Base-by-base conservation (phyloP, 2,329 filamentous ascomycete species). In the Conoideocrella luteorostrata region DNA sequence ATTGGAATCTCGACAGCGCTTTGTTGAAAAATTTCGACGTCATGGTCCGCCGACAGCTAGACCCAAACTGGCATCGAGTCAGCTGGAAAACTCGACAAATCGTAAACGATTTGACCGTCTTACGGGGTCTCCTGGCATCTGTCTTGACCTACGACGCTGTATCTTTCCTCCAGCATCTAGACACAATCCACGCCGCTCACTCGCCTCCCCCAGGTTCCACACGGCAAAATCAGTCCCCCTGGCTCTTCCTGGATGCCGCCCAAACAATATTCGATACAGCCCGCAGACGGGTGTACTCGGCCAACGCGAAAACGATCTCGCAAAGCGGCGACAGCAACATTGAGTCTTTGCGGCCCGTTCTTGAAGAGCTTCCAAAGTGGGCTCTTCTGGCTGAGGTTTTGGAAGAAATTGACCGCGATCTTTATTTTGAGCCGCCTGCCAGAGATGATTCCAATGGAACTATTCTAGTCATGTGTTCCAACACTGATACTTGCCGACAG, bases 311-410 rank as follows among this genome's bases (percentile, higher is more conserved):
- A 39, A 67, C 74, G 4, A 69, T 69, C 15, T 68, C 69, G 2
- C 63, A 63, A 35, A 48, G 43, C 18, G 63, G 72, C 32, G 66
- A 67, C 13, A 58, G 70, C 57, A 58, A 70, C 57, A 57, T 79
- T 52, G 63, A 88, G 52, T 78, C 83, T 1, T 68, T 96, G 7
- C 74, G 80, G 4, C 88, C 91, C 1, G 84, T 95, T 1, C 74
- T 98, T 2, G 93, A 98, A 64, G 90, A 96, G 60, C 83, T 94
- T 53, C 93, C 93, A 3, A 98, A 98, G 61, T 98, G 93, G 93
- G 74, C 74, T 21, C 71, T 95, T 13, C 70, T 98, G 15, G 84
- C 88, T n/a, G 89, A 96, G 45, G 83, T 96, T 1, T 68, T 98
- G 4, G 84, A 91, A 50, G 93, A 98, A 64, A 95, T 98, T 53